Evolutionary conservation across 495 filamentous ascomycete species (phyloP), one percentile per base, ranked within the genome.

Genomic region (Aspergillus nanangensis): DNA sequence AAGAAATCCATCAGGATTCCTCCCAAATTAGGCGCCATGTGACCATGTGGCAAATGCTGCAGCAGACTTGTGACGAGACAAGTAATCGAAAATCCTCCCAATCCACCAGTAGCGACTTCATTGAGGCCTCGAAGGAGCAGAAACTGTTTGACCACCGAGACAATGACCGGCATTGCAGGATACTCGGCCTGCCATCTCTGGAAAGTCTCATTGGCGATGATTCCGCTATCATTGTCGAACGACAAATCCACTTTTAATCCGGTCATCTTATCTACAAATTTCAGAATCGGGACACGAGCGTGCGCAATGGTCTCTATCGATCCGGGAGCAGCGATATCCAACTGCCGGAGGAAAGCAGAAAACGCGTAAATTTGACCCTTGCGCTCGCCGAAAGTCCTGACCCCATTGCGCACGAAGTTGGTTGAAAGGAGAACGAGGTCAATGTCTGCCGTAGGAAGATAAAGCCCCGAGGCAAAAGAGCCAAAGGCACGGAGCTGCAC

Each of bases 31-130:
- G 81, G 72, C 32, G 79, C 69, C 53, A 85, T 61, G 21, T 75
- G 69, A 11, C 74, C 66, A 38, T 82, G 73, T 3, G 90, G 88
- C 69, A 86, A 75, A 45, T 83, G 78, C 54, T 96, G 85, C 13
- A 97, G 65, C 52, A 96, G 70, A 62, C 83, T 89, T 40, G 88
- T 82, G n/a, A 96, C 87, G 33, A 98, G 75, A 67, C 94, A 98
- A 32, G 86, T 95, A 41, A 95, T 84, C 1, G 90, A 86, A 57
- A 97, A 96, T 1, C 92, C 91, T 25, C 93, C 94, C n/a, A 98
- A 75, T 0, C 94, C 94, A 45, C 94, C 94, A 34, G 78, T 83
- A 15, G 83, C 81, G 2, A 94, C 89, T 60, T 98, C 93, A 50
- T 96, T 95, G 27, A 96, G 72, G 2, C 82, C 87, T 33, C 90